Percentiles rank a stretch among this genome's conserved stretches.
These are phyloP conservation scores for Lagenaria siceraria DNA, from an alignment of 306 rosid genomes.

Conservation along the genomic window DNA sequence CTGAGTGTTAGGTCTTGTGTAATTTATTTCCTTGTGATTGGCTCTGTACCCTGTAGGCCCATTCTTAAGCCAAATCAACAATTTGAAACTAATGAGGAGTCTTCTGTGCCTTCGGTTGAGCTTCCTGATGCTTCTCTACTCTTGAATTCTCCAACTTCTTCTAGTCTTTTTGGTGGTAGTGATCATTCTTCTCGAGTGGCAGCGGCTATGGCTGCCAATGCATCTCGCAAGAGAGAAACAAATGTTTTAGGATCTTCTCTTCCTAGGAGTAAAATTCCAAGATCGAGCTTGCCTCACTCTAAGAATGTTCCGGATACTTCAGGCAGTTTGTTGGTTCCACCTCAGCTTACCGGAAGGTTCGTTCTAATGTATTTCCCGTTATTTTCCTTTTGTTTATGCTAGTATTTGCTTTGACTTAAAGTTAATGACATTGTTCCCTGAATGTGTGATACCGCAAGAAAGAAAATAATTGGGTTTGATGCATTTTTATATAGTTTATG, in stretches of 20 bases:
- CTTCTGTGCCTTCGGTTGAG: conserved; percentile 25
- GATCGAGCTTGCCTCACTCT: conserved; percentile 51
- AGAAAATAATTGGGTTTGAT: not conserved
- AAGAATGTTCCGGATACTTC: conserved; percentile 63
- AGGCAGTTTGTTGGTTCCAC: conserved; percentile 56
- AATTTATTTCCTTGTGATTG: not conserved
- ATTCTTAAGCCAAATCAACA: conserved; percentile 22
- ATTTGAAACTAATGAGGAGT: conserved; percentile 18
- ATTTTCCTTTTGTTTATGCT: not conserved
- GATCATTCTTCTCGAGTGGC: conserved; percentile 71
- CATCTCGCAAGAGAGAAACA: conserved; percentile 68
- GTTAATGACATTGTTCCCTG: not conserved
- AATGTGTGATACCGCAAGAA: not conserved
- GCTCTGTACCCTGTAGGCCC: conserved; percentile 11
- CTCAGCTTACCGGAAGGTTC: conserved; percentile 92
- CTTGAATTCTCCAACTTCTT: conserved; percentile 46
- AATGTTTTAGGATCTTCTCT: conserved; percentile 28
- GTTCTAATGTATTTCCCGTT: conserved; percentile 8
- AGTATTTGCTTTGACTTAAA: not conserved
- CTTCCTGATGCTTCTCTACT: conserved; percentile 94
- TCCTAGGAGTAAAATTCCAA: conserved; percentile 55
- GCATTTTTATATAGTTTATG: not conserved
- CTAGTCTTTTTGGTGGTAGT: conserved; percentile 25
- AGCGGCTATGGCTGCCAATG: conserved; percentile 64
- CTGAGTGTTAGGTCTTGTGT: not conserved